A percentile compares a stretch with the other conserved stretches of the same genome.
These are phyloP conservation scores for Cucumis variabilis DNA, from an alignment of 331 rosid species.

Conservation along the genomic window DNA sequence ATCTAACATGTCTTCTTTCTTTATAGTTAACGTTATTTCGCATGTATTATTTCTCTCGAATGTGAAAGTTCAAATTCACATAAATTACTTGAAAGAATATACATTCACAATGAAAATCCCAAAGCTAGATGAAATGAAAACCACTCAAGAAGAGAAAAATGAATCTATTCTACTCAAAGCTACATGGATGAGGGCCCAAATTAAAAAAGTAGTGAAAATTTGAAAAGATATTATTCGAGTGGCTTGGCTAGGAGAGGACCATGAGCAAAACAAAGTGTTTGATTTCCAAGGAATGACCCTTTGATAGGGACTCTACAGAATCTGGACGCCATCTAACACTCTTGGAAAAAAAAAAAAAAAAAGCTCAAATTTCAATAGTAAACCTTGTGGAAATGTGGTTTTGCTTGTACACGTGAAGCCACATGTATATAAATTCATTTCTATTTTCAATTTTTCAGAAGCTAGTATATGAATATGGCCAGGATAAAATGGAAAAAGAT, in stretches of 20 bases:
- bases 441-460: neutral
- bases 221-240: conserved; percentile 27
- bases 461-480: neutral
- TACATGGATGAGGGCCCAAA: conserved; percentile 8
- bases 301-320: conserved; percentile 31
- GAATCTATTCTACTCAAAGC: neutral
- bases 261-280: conserved; percentile 12
- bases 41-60: too few species aligned
- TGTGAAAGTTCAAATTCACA: too few species aligned
- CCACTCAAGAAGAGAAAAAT: neutral
- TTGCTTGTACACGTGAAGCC: conserved; percentile 36
- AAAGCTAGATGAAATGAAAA: neutral
- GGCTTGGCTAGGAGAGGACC: conserved; percentile 22
- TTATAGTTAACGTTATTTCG: too few species aligned
- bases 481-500: conserved; percentile 13
- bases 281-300: conserved; percentile 31
- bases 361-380: conserved; percentile 29
- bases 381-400: conserved; percentile 25
- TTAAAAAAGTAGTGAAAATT: conserved; percentile 68
- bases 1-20: too few species aligned
- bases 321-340: conserved; percentile 17
- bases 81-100: too few species aligned
- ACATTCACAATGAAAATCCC: neutral
- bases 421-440: neutral
- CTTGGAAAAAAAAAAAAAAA: conserved; percentile 17